Percentiles rank a stretch among this genome's conserved stretches.
phyloP scores from a whole-genome alignment of 1,284 basidiomycete species.

The Ganoderma multipileum region DNA sequence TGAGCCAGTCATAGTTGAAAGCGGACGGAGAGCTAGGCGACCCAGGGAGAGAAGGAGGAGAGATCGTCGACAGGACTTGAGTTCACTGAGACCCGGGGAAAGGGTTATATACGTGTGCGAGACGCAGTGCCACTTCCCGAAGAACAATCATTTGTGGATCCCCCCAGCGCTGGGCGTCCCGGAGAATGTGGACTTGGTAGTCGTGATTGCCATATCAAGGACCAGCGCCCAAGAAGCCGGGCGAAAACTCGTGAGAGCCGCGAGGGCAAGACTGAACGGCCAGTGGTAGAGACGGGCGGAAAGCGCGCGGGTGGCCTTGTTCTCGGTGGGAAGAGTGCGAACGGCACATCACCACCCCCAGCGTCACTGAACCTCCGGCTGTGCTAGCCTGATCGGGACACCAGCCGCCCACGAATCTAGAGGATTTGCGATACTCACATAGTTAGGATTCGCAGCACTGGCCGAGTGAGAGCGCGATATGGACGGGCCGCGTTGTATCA shows the following conservation, averaged over 20 bases:
- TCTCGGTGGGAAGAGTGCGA: too few species aligned
- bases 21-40: background rate
- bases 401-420: background rate
- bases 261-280: background rate
- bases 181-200: background rate
- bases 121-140: conserved; percentile 26
- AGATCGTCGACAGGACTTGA: conserved; percentile 11
- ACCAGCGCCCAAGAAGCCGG: background rate
- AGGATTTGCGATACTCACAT: conserved; percentile 23
- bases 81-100: conserved; percentile 13
- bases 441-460: conserved; percentile 21
- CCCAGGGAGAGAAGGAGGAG: background rate
- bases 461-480: conserved; percentile 27
- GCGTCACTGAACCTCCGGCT: background rate
- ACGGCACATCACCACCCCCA: background rate
- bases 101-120: conserved; percentile 26
- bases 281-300: background rate
- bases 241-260: conserved; percentile 4
- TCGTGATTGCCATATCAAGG: conserved; percentile 10
- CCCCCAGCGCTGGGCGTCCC: conserved; percentile 11
- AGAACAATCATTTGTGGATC: conserved; percentile 27
- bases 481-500: background rate
- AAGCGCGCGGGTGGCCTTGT: too few species aligned
- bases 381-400: background rate
- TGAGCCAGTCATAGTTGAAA: conserved; percentile 9